Conservation (phyloP, 768 basidiomycete genomes). For the Exsudoporus frostii region DNA sequence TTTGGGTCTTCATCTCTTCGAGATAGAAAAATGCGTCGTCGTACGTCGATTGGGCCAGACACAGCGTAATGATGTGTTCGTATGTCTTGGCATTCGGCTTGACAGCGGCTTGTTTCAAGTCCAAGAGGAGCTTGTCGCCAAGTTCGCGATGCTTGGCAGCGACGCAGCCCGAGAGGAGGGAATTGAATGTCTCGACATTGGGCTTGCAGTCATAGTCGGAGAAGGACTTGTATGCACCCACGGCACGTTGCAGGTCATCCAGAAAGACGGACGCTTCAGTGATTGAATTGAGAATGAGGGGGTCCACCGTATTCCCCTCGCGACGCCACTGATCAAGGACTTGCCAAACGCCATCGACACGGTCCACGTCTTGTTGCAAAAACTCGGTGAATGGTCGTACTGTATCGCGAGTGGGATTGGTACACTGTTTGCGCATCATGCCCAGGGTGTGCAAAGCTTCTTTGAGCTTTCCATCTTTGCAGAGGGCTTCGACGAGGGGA, state of each 20-base stretch:
- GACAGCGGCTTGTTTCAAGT: conserved; percentile 59
- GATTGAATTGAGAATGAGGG: conserved; percentile 61
- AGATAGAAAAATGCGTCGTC: conserved; percentile 89
- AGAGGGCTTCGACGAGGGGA: conserved; percentile 72
- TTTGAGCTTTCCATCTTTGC: conserved; percentile 50
- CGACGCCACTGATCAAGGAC: conserved; percentile 58
- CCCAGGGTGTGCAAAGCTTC: conserved; percentile 61
- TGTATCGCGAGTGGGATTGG: conserved; percentile 51
- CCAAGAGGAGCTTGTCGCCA: conserved; percentile 62
- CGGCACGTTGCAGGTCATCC: conserved; percentile 69
- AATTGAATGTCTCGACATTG: conserved; percentile 63
- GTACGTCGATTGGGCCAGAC: conserved; percentile 67
- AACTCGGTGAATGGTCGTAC: conserved; percentile 49
- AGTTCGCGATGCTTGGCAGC: conserved; percentile 56
- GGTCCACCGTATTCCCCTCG: conserved; percentile 50
- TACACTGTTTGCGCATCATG: conserved; percentile 54
- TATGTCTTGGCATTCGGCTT: conserved; percentile 60
- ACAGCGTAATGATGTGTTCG: conserved; percentile 64
- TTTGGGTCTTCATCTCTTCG: conserved; percentile 77
- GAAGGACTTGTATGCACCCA: conserved; percentile 71
- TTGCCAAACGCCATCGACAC: conserved; percentile 62
- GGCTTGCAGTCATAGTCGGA: conserved; percentile 54
- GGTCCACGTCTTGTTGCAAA: conserved; percentile 46
- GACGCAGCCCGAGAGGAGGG: conserved; percentile 65
- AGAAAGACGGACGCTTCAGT: conserved; percentile 59